Base-by-base conservation (phyloP, 495 filamentous ascomycete species). In the Tuber brumale region DNA sequence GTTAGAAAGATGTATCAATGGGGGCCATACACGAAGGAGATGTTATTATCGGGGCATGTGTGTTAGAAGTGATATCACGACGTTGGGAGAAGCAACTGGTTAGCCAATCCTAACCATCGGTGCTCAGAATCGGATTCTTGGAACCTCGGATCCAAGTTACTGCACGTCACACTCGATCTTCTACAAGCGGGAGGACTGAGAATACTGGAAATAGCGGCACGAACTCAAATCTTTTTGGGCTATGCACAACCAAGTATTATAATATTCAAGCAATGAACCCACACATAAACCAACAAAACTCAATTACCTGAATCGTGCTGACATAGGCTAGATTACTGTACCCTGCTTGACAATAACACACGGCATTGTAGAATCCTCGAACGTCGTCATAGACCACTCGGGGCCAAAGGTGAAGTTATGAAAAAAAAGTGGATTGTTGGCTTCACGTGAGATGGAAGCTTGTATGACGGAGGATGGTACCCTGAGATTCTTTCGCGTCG, bases 381-480 rank as follows among this genome's bases (percentile, higher is more conserved):
- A 95, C 23, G 92, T 94, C 84, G 93, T 89, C 88, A 95, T 97
- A 78, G 89, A 88, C 94, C 94, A 97, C 85, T 99, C 96, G 1
- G 93, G 94, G 10, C 95, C 96, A 43, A 97, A 89, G 19, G 95
- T 95, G 74, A 97, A n/a, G n/a, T n/a, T n/a, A n/a, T n/a, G n/a
- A n/a, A n/a, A n/a, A n/a, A n/a, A n/a, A n/a, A n/a, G n/a, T n/a
- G n/a, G n/a, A n/a, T n/a, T n/a, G n/a, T n/a, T n/a, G n/a, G n/a
- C n/a, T n/a, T n/a, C n/a, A n/a, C n/a, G n/a, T n/a, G n/a, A n/a
- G n/a, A n/a, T n/a, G n/a, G n/a, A n/a, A n/a, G n/a, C n/a, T n/a
- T n/a, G n/a, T n/a, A n/a, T n/a, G n/a, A n/a, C n/a, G n/a, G n/a
- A n/a, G n/a, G n/a, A n/a, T n/a, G n/a, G n/a, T n/a, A n/a, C n/a